Evolutionary conservation across 2,329 filamentous ascomycete species (phyloP).

Genomic region (Amauroascus niger): DNA sequence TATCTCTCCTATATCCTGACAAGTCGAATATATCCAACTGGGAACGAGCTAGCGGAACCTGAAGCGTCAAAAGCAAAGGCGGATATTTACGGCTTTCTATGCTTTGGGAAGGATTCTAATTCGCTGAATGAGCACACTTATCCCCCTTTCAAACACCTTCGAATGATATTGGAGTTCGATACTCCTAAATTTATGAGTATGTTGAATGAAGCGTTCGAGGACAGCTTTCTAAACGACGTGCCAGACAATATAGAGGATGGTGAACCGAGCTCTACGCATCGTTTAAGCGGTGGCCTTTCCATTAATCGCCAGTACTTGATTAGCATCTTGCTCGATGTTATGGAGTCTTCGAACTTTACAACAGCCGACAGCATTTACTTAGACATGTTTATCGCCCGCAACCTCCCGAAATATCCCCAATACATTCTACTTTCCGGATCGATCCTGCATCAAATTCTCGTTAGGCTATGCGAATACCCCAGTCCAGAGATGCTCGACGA

Average conservation of each 20-base stretch:
- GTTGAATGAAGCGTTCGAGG: conserved; percentile 94
- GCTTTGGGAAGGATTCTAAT: conserved; percentile 59
- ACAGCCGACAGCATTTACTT: conserved; percentile 81
- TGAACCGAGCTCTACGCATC: conserved; percentile 50
- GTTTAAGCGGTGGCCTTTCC: conserved; percentile 50
- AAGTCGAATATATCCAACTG: conserved; percentile 82
- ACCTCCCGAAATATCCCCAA: conserved; percentile 91
- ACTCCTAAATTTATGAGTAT: conserved; percentile 87
- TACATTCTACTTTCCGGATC: conserved; percentile 86
- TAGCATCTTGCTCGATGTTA: conserved; percentile 81
- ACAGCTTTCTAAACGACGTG: conserved; percentile 79
- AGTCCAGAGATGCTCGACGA: conserved; percentile 74
- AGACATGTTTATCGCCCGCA: conserved; percentile 96
- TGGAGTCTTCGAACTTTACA: conserved; percentile 59
- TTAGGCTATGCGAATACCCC: conserved; percentile 76
- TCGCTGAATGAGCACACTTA: conserved; percentile 46
- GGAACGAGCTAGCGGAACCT: conserved; percentile 61
- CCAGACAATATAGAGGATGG: conserved; percentile 52
- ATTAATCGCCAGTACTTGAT: conserved; percentile 89
- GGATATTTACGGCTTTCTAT: conserved; percentile 85
- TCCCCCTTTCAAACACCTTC: conserved; percentile 74
- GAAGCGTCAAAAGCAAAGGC: conserved; percentile 68
- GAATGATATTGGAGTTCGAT: conserved; percentile 77
- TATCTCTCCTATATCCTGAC: conserved; percentile 90
- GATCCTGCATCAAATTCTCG: conserved; percentile 68